Evolutionary conservation across 2,329 filamentous ascomycete genomes (phyloP), one percentile per base, ranked within the genome.

Genomic region (Paraconiothyrium sp.): DNA sequence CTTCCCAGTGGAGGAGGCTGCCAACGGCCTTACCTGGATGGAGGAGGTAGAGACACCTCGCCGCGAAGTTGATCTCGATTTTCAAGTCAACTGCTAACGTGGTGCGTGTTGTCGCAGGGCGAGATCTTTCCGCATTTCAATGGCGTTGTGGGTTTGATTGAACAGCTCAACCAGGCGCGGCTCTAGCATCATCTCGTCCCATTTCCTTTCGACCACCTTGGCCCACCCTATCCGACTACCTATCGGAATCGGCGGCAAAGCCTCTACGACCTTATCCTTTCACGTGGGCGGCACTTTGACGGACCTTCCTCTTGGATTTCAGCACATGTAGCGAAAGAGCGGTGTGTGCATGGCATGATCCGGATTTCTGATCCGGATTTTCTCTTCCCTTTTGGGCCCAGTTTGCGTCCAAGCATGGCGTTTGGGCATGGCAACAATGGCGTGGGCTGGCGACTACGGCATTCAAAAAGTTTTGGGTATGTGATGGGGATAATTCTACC

Each of bases 1-100:
- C 32, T 98, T 98, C 72, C 92, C 93, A 0, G 86, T 97, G 13
- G 95, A 99, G 78, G 95, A 99, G 80, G 91, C 94, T 70, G 93
- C 93, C 35, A 98, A 98, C 76, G 94, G 94, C 5, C 82, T 95
- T 73, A 92, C 91, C 16, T 99, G 95, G 95, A 98, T 97, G 94
- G 81, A 83, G 64, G 83, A 85, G 75, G 79, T 80, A 66, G 76
- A 78, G 63, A 78, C 74, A 67, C 76, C 76, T 63, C 69, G 67
- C 58, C 72, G 72, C 59, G 74, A 75, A 63, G 63, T 77, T 58
- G 76, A 78, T 51, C 65, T 73, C 60, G 73, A 76, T 64, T 74
- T 76, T 62, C 72, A 73, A 64, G 70, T 77, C 71, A 78, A 76
- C 66, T 78, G 76, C 73, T 79, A 69, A 78, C 74, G 62, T 48